Base-by-base conservation (phyloP, 371 early-diverging fungal species). In the Chytridiales sp. region DNA sequence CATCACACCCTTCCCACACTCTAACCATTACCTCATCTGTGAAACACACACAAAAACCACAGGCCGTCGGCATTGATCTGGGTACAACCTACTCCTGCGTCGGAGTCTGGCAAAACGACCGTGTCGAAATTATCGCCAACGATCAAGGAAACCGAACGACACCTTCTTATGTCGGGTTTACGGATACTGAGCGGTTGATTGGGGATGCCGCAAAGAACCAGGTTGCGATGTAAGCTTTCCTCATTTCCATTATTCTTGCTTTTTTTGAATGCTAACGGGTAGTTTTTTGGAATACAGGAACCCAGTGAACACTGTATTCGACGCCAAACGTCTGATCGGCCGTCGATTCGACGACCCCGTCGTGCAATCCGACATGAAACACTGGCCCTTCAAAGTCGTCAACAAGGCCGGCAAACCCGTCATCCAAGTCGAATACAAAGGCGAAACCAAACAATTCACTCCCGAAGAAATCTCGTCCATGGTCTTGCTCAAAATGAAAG, bases 381-480 rank as follows among this genome's bases (percentile, higher is more conserved):
- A 87, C 83, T 92, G 93, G 83, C 87, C 92, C 44, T 90, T 91
- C 87, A 92, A 86, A 83, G 83, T 92, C 72, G 66, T 93, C 59
- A 82, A 85, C 77, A 87, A 86, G 77, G 89, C 79, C 57, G 76
- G 80, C 79, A 90, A 89, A 83, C 94, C 95, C 49, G 69, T 78
- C 63, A 88, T 93, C 80, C 80, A 89, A 83, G 82, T 93, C 65
- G 85, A 87, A 67, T 85, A 78, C 87, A 88, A 93, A 88, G 87
- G 88, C 64, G 88, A 92, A 79, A 88, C 83, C 74, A 88, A 91
- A 85, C 66, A 81, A 58, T 94, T 95, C 83, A 87, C 94, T 59
- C 98, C 99, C 55, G 97, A 96, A 82, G 93, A 96, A 76, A 86
- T 97, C 73, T 95, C 95, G 49, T 87, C 93, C 73, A 93, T 97